A percentile compares a stretch with the other conserved stretches of the same genome.
phyloP scores from a whole-genome alignment of 1,284 basidiomycete genomes.

The Irpex sp. region DNA sequence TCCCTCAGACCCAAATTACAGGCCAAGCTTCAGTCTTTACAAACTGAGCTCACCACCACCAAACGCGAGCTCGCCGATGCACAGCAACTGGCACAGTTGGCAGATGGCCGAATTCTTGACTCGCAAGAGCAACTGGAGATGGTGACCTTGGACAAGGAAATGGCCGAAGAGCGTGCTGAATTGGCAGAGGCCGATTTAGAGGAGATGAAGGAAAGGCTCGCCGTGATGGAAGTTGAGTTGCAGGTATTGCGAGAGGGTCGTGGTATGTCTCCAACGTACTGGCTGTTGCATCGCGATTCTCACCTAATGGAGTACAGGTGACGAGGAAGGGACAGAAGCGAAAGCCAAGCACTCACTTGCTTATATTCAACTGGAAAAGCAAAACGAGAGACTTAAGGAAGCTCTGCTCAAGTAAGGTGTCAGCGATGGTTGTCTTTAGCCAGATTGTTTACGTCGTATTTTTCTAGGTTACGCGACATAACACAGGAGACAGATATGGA shows the following conservation, averaged over 20 bases:
- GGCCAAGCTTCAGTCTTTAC: conserved; percentile 79
- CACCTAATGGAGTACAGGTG: conserved; percentile 20
- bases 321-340: conserved; percentile 39
- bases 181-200: conserved; percentile 75
- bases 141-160: conserved; percentile 93
- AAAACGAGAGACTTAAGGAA: conserved; percentile 94
- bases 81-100: conserved; percentile 59
- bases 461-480: conserved; percentile 76
- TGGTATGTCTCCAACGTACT: conserved; percentile 25
- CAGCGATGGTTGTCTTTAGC: not conserved
- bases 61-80: conserved; percentile 68
- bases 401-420: conserved; percentile 74
- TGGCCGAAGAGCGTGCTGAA: conserved; percentile 94
- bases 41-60: conserved; percentile 71
- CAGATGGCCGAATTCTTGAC: conserved; percentile 63
- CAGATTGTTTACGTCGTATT: not conserved
- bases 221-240: conserved; percentile 84
- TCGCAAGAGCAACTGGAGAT: conserved; percentile 91
- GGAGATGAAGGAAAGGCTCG: conserved; percentile 72
- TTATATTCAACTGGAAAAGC: conserved; percentile 92
- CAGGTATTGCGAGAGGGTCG: conserved; percentile 66
- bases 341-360: conserved; percentile 67
- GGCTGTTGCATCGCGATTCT: not conserved
- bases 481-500: conserved; percentile 87
- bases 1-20: conserved; percentile 85